Base-by-base conservation (phyloP, 495 filamentous ascomycete genomes). In the Stereocaulon alpinum region DNA sequence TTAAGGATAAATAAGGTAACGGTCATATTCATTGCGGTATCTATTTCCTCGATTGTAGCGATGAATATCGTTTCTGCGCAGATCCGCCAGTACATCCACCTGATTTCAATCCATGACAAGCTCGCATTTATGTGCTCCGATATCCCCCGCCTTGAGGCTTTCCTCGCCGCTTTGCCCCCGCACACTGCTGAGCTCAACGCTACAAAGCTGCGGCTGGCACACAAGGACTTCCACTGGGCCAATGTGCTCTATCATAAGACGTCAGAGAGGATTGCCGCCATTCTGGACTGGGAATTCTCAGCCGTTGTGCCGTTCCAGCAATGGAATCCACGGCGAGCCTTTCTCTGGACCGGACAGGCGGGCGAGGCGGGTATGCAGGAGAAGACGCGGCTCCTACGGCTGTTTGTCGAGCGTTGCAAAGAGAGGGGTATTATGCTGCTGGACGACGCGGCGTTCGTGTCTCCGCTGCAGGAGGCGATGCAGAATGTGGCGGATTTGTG, bases 231-330 rank as follows among this genome's bases (percentile, higher is more conserved):
- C 14, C 42, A 44, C 42, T 44, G 14, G 18, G 44, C 18, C 44
- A 48, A 48, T 18, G 24, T 48, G 44, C 44, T 48, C 44, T 48
- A 48, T 18, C 11, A 48, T 9, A 48, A 22, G 18, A 22, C 44
- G 24, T 48, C 44, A 18, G 17, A 18, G 15, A 48, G 44, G 44
- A 48, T 48, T 18, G 9, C 44, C 24, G 44, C 44, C 15, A 20
- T 48, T 48, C 44, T 48, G 18, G 44, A 48, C 44, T 48, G 44
- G 44, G 44, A 48, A 18, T 48, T 48, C 44, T 48, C 44, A 24
- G 24, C 7, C 44, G 44, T 48, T 20, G 44, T 48, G 24, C 44
- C 44, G 18, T 54, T 30, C 29, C 22, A 10, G 50, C 20, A 54
- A 30, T 54, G 50, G 50, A 54, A 54, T 17, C 50, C 34, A 30